Evolutionary conservation across 495 filamentous ascomycete genomes (phyloP).

Genomic region (Hypoxylon cercidicola): DNA sequence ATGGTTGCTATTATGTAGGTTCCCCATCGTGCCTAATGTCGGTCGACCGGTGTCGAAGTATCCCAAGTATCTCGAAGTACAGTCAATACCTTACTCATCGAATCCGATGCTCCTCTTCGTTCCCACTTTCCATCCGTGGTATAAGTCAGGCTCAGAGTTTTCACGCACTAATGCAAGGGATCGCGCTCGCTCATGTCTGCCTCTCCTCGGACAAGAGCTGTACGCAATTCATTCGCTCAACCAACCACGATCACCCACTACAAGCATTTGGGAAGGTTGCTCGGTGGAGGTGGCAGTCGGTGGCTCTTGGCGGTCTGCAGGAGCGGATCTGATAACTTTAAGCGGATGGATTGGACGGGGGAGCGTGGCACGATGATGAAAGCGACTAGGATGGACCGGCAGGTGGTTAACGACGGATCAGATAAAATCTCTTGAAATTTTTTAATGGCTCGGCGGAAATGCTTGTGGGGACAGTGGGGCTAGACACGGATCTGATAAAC

Average conservation of each 20-base stretch:
- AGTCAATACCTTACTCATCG: neutral
- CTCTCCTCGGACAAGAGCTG: neutral
- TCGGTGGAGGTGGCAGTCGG: slow-evolving; percentile 13
- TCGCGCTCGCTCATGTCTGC: slow-evolving; percentile 18
- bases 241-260: neutral
- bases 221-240: neutral
- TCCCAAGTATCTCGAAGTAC: slow-evolving; percentile 17
- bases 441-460: slow-evolving; percentile 24
- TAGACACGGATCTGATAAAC: slow-evolving; percentile 45
- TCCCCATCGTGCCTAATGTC: slow-evolving; percentile 5
- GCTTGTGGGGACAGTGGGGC: slow-evolving; percentile 33
- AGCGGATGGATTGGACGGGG: slow-evolving; percentile 39
- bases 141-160: slow-evolving; percentile 22
- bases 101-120: slow-evolving; percentile 6
- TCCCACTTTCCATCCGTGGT: slow-evolving; percentile 32
- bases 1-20: neutral
- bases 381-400: neutral
- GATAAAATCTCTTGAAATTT: slow-evolving; percentile 35
- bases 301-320: slow-evolving; percentile 41
- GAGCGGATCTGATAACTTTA: slow-evolving; percentile 64
- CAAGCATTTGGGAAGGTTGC: slow-evolving; percentile 36
- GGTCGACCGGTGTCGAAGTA: neutral
- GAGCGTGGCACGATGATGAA: neutral
- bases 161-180: slow-evolving; percentile 37
- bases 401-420: slow-evolving; percentile 31